Conservation (phyloP, 257 asterid species). For the Fraxinus americana region DNA sequence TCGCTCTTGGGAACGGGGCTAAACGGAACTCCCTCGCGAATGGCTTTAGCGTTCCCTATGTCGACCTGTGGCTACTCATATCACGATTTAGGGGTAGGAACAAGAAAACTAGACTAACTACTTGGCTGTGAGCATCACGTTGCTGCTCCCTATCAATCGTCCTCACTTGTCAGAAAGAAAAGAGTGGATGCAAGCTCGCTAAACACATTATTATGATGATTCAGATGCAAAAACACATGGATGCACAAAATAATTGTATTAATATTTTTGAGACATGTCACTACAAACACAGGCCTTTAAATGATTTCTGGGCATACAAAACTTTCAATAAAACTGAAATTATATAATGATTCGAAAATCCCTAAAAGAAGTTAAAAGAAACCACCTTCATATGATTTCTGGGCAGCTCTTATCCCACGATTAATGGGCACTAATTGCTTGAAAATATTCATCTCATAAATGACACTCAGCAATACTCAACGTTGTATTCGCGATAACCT, state of each 20-base stretch:
- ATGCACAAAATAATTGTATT: not conserved
- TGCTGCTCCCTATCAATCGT: too few species aligned
- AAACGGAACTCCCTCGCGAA: not conserved
- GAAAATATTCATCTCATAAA: conserved; percentile 61
- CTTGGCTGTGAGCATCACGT: not conserved
- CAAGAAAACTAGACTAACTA: not conserved
- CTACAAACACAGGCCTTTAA: not conserved
- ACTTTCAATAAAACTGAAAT: not conserved
- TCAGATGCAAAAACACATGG: conserved; percentile 3
- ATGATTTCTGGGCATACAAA: not conserved
- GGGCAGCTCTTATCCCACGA: conserved; percentile 39
- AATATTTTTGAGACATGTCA: not conserved
- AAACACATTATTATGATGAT: not conserved
- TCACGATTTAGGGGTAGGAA: not conserved
- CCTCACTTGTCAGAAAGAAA: too few species aligned
- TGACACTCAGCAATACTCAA: conserved; percentile 27
- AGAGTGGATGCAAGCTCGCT: not conserved
- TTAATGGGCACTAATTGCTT: conserved; percentile 49
- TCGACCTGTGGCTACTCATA: not conserved
- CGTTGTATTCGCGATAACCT: conserved; percentile 9
- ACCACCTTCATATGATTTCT: conserved; percentile 52
- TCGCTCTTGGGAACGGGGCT: not conserved
- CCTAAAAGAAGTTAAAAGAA: conserved; percentile 6
- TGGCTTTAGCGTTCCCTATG: not conserved
- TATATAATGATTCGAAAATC: not conserved